These are phyloP conservation scores for Daedalea quercina DNA, from an alignment of 768 basidiomycete species.

Conservation along the genomic window DNA sequence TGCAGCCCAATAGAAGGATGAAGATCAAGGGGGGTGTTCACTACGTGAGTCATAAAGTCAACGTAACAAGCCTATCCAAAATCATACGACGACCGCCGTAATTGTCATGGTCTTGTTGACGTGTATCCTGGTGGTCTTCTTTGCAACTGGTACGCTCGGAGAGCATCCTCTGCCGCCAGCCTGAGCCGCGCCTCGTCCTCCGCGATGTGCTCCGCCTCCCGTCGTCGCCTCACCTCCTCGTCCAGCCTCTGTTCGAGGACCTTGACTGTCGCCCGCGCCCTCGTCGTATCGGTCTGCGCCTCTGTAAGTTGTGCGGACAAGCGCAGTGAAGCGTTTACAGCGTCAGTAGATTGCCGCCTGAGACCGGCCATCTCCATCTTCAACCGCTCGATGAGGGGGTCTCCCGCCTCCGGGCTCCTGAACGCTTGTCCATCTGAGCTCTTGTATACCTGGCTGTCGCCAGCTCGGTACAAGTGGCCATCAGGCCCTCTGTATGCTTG, in stretches of 20 bases:
- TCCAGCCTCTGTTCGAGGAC: constrained; percentile 52
- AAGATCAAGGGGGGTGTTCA: no score
- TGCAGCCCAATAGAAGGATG: no score
- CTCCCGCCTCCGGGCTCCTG: constrained; percentile 5
- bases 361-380: constrained; percentile 58
- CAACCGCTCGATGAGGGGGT: constrained; percentile 50
- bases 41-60: no score
- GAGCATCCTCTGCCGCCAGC: constrained; percentile 43
- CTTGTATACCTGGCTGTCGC: background rate
- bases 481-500: background rate
- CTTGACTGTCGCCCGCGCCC: constrained; percentile 47
- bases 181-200: constrained; percentile 43
- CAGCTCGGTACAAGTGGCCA: background rate
- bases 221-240: constrained; percentile 50
- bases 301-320: constrained; percentile 67
- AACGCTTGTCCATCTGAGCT: background rate
- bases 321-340: constrained; percentile 54
- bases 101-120: constrained; percentile 7
- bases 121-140: constrained; percentile 11
- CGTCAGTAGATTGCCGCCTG: constrained; percentile 62
- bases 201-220: constrained; percentile 49
- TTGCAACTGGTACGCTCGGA: constrained; percentile 24
- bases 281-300: constrained; percentile 53
- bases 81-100: background rate
- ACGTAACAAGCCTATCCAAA: background rate